A percentile compares a stretch with the other conserved stretches of the same genome.
These are phyloP conservation scores for Floccularia luteovirens DNA, from an alignment of 768 basidiomycete species.

Conservation along the genomic window DNA sequence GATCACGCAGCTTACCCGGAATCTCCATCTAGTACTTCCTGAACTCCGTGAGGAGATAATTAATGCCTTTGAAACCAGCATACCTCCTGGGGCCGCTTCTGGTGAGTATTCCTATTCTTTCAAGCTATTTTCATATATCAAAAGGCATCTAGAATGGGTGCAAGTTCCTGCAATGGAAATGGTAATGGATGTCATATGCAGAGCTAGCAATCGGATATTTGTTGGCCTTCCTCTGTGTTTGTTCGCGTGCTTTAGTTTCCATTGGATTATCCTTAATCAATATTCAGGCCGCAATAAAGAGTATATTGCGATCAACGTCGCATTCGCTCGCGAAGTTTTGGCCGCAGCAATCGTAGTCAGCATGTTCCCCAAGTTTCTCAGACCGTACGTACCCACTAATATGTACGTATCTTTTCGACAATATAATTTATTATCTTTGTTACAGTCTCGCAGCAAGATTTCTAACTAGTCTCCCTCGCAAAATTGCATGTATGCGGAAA, in stretches of 20 bases:
- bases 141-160: slow-evolving; percentile 4
- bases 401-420: neutral
- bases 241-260: neutral
- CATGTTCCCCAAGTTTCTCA: neutral
- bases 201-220: slow-evolving; percentile 17
- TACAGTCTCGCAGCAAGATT: neutral
- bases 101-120: neutral
- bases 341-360: neutral
- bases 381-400: neutral
- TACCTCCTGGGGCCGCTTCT: slow-evolving; percentile 16
- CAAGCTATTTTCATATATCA: neutral
- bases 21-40: slow-evolving; percentile 22
- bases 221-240: slow-evolving; percentile 18
- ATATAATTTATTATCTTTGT: neutral
- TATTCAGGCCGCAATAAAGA: slow-evolving; percentile 11
- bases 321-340: neutral
- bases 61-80: slow-evolving; percentile 27
- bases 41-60: slow-evolving; percentile 39
- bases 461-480: neutral
- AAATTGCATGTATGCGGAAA: neutral
- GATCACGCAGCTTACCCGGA: slow-evolving; percentile 24
- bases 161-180: slow-evolving; percentile 1
- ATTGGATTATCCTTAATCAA: neutral
- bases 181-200: slow-evolving; percentile 9
- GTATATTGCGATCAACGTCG: slow-evolving; percentile 5